Evolutionary conservation across 805 yeast genomes (phyloP).

Genomic region (Zygoascus tannicola): DNA sequence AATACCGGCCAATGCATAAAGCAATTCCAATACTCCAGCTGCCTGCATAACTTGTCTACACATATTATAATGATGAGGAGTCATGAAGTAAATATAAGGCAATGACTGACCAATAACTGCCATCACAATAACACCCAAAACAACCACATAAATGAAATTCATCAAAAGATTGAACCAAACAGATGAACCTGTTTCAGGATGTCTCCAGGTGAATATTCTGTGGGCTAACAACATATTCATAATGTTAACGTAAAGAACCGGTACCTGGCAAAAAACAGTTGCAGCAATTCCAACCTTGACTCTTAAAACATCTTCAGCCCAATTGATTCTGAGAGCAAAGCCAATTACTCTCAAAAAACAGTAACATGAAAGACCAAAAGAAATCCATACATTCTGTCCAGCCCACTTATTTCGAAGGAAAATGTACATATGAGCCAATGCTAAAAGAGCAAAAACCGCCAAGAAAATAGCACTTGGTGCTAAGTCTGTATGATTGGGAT

Average conservation of each 20-base stretch:
- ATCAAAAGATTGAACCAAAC: conserved; percentile 40
- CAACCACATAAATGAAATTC: conserved; percentile 43
- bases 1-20: conserved; percentile 48
- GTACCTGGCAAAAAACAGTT: conserved; percentile 46
- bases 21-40: conserved; percentile 37
- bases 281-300: conserved; percentile 46
- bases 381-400: conserved; percentile 52
- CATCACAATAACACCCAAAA: conserved; percentile 52
- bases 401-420: conserved; percentile 41
- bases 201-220: conserved; percentile 67
- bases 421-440: conserved; percentile 39
- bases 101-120: conserved; percentile 55
- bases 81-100: conserved; percentile 50
- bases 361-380: conserved; percentile 46
- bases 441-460: conserved; percentile 42
- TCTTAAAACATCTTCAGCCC: conserved; percentile 45
- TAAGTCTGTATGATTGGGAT: conserved; percentile 43
- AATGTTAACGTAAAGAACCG: conserved; percentile 50
- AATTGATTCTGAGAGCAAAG: conserved; percentile 45
- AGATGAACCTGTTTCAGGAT: conserved; percentile 57
- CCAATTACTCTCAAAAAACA: conserved; percentile 48
- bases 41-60: conserved; percentile 49
- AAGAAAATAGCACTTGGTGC: conserved; percentile 54
- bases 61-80: conserved; percentile 36
- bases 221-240: conserved; percentile 60